Conservation (phyloP, 768 basidiomycete species). For the Asterophora lycoperdoides region DNA sequence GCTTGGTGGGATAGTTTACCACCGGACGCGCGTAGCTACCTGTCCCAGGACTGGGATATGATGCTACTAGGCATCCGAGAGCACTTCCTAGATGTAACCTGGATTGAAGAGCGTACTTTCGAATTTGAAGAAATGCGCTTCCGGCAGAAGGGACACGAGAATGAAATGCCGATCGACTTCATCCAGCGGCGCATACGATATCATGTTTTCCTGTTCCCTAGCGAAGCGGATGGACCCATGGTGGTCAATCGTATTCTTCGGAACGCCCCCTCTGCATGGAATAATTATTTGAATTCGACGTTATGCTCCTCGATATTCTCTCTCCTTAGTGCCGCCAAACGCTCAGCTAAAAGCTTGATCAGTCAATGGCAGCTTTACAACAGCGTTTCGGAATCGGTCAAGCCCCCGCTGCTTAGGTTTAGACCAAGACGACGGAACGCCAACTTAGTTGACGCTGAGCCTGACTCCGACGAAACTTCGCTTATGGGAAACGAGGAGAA, state of each 20-base stretch:
- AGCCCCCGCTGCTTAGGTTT: too few relatives aligned
- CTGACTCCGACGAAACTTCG: too few relatives aligned
- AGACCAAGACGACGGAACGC: too few relatives aligned
- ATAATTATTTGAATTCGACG: not conserved
- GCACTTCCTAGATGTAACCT: not conserved
- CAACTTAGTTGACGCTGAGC: too few relatives aligned
- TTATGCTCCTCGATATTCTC: not conserved
- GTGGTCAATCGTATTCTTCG: not conserved
- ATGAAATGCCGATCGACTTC: not conserved
- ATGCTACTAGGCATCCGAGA: not conserved
- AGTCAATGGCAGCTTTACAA: too few relatives aligned
- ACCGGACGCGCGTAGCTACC: too few relatives aligned
- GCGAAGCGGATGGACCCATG: not conserved
- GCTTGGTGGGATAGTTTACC: too few relatives aligned
- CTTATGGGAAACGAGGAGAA: too few relatives aligned
- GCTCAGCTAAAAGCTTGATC: not conserved
- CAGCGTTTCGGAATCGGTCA: too few relatives aligned
- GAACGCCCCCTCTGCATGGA: not conserved
- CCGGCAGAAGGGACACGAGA: not conserved
- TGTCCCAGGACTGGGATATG: too few relatives aligned
- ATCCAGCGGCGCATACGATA: not conserved
- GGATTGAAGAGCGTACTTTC: not conserved
- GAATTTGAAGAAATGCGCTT: slow-evolving; percentile 2
- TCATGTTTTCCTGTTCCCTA: not conserved
- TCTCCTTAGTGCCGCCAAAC: not conserved